phyloP scores from a whole-genome alignment of 768 basidiomycete genomes.

The Butyriboletus loyo region DNA sequence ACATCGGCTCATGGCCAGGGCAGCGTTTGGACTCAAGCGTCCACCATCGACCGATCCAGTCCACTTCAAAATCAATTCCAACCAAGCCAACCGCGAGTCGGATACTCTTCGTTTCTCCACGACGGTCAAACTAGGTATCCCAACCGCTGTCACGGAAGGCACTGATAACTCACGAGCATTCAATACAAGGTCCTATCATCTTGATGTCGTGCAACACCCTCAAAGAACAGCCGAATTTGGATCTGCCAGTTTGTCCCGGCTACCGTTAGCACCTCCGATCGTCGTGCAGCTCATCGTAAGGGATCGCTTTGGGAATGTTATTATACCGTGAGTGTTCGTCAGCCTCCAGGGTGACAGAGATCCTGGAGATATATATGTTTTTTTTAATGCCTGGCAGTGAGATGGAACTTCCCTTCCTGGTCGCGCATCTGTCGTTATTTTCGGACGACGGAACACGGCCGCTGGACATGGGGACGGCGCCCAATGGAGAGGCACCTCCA shows the following conservation, averaged over 20 bases:
- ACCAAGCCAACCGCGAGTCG: slow-evolving; percentile 50
- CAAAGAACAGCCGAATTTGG: slow-evolving; percentile 81
- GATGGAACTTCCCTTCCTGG: slow-evolving; percentile 81
- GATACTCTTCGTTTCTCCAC: slow-evolving; percentile 55
- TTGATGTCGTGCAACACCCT: slow-evolving; percentile 86
- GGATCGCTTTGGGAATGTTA: slow-evolving; percentile 65
- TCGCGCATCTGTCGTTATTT: slow-evolving; percentile 77
- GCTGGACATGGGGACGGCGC: slow-evolving; percentile 62
- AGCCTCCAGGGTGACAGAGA: slow-evolving; percentile 15
- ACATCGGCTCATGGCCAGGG: slow-evolving; percentile 24
- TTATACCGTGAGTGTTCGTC: slow-evolving; percentile 68
- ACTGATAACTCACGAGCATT: slow-evolving; percentile 16
- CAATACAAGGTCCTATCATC: slow-evolving; percentile 60
- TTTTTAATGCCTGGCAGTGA: slow-evolving; percentile 50
- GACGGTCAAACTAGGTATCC: slow-evolving; percentile 53
- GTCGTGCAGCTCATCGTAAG: slow-evolving; percentile 76
- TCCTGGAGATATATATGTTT: slow-evolving; percentile 21
- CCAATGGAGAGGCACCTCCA: slow-evolving; percentile 40
- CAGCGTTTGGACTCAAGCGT: slow-evolving; percentile 27
- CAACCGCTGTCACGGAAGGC: slow-evolving; percentile 9
- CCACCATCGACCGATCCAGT: slow-evolving; percentile 30
- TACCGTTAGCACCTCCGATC: slow-evolving; percentile 82
- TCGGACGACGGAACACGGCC: slow-evolving; percentile 62
- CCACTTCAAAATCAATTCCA: slow-evolving; percentile 35
- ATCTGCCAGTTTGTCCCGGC: slow-evolving; percentile 64